Base-by-base conservation (phyloP, 2,329 filamentous ascomycete genomes). In the Calonectria pauciramosa region DNA sequence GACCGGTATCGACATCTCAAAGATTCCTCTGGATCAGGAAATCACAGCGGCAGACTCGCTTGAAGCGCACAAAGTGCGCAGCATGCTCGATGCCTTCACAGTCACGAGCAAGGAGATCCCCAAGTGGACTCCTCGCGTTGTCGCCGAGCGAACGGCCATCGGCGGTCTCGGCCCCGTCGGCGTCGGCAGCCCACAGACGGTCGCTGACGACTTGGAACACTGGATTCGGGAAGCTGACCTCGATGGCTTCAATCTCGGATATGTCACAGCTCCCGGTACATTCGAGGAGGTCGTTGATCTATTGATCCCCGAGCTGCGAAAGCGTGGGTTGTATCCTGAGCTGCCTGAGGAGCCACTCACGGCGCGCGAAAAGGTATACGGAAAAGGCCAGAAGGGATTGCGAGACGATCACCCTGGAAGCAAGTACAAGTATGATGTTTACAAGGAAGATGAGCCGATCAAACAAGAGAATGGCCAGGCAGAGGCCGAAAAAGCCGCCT, bases 381-480 rank as follows among this genome's bases (percentile, higher is more conserved):
- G 91, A 0, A 86, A 86, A 74, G 92, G 92, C 0, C 91, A 93
- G 81, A 87, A 83, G 8, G 85, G 87, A 18, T 80, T 94, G 73
- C 86, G 91, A 47, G 85, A 85, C 75, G 92, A 94, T 82, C 92
- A 94, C 82, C 80, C 86, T 0, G 92, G 91, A 1, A 90, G 88
- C 65, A 82, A 78, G 75, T 94, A 93, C 80, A 92, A 91, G 83
- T 94, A 93, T 77, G 87, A 90, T 77, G 88, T 91, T 2, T 93
- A 93, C 77, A 82, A 88, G 71, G 90, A 93, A 77, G 89, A 91
- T 16, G 66, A 70, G 23, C 41, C 38, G 2, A 13, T 65, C 20
- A 41, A 41, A 6, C 47, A 59, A 44, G 30, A 51, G 5, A 20
- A 11, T 20, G 47, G 6, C 18, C 41, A 67, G 14, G 44, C 14